These are phyloP conservation scores for Malania oleifera DNA, from an alignment of 164 flowering plant species.

Conservation along the genomic window DNA sequence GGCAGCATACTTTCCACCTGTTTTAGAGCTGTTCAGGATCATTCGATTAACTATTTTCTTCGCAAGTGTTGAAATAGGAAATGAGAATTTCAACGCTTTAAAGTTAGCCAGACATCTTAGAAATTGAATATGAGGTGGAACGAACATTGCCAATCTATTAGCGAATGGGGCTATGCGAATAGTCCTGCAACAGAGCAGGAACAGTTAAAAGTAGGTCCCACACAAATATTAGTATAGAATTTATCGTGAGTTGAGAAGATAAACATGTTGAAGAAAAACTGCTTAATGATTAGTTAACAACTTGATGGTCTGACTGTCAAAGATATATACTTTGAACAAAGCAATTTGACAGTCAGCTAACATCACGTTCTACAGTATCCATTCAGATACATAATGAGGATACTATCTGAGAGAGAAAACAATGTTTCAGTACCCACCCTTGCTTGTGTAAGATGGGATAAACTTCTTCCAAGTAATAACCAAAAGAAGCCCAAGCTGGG, in stretches of 20 bases:
- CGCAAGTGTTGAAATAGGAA: slow-evolving; percentile 57
- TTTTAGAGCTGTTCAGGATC: slow-evolving; percentile 48
- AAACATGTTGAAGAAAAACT: not conserved
- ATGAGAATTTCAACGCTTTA: slow-evolving; percentile 70
- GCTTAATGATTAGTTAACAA: not conserved
- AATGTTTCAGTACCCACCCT: slow-evolving; percentile 36
- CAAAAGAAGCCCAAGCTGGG: slow-evolving; percentile 61
- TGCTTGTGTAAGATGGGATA: slow-evolving; percentile 44
- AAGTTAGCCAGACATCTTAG: slow-evolving; percentile 83
- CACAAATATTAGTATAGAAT: not conserved
- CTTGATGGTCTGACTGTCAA: no score
- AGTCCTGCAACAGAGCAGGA: slow-evolving; percentile 45
- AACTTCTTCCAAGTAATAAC: slow-evolving; percentile 49
- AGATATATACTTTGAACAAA: no score
- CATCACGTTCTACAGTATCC: not conserved
- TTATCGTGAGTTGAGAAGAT: not conserved
- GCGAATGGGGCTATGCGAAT: slow-evolving; percentile 88
- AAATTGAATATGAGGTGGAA: slow-evolving; percentile 69
- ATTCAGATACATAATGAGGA: not conserved
- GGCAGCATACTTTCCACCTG: slow-evolving; percentile 71
- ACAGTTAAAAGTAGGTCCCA: not conserved
- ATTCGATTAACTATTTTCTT: slow-evolving; percentile 52
- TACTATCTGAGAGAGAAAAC: not conserved
- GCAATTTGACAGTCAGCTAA: no score
- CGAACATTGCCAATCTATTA: slow-evolving; percentile 73